Percentiles rank a stretch among this genome's conserved stretches.
Conservation (phyloP, 371 early-diverging fungal species). For the Modicella reniformis region DNA sequence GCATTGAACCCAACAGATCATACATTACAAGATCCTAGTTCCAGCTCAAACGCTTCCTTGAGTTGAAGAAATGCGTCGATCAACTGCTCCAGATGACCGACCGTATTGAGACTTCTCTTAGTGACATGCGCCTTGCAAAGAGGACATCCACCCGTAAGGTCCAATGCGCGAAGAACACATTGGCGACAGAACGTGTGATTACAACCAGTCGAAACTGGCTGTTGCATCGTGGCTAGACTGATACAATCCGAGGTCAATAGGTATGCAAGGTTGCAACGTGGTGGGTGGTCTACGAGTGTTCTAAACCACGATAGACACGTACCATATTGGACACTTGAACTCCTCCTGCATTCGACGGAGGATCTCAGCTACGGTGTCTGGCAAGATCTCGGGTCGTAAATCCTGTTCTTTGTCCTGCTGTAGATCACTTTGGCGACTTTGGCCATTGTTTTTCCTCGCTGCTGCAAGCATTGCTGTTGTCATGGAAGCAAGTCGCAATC, state of each 20-base stretch:
- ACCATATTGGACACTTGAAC: slow-evolving; percentile 55
- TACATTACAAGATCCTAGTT: slow-evolving; percentile 26
- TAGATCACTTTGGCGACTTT: background rate
- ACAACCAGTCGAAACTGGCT: slow-evolving; percentile 43
- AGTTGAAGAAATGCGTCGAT: slow-evolving; percentile 33
- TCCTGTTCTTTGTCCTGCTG: slow-evolving; percentile 7
- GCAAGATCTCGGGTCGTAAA: slow-evolving; percentile 34
- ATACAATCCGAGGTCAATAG: too few relatives aligned
- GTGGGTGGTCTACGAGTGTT: background rate
- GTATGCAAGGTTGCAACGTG: background rate
- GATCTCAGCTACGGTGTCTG: slow-evolving; percentile 37
- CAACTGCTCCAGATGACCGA: slow-evolving; percentile 34
- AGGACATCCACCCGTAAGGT: slow-evolving; percentile 39
- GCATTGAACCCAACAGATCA: background rate
- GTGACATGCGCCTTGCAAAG: slow-evolving; percentile 46
- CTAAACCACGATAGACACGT: background rate
- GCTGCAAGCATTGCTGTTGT: slow-evolving; percentile 24
- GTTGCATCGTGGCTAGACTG: slow-evolving; percentile 41
- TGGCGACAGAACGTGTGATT: slow-evolving; percentile 50
- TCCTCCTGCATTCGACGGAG: slow-evolving; percentile 54
- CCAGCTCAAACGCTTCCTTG: slow-evolving; percentile 37
- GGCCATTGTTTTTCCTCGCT: background rate
- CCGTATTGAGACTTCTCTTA: slow-evolving; percentile 30
- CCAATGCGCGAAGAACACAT: slow-evolving; percentile 42
- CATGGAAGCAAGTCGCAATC: slow-evolving; percentile 9